These are phyloP conservation scores for Backusella morwellensis DNA, from an alignment of 192 early-diverging fungal genomes.

Conservation along the genomic window DNA sequence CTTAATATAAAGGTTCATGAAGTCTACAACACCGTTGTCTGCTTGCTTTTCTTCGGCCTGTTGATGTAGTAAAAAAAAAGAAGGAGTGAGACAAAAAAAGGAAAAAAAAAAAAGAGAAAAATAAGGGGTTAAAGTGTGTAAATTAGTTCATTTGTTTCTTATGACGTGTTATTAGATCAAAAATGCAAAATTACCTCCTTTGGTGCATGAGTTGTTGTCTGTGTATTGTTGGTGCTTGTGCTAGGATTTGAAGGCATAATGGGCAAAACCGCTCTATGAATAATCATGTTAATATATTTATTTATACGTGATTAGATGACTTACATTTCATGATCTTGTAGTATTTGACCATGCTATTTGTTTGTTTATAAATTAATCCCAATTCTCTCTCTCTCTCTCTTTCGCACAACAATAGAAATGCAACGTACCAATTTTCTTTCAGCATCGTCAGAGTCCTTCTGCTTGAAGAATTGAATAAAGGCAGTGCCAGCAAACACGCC, in stretches of 20 bases:
- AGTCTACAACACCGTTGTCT: constrained; percentile 33
- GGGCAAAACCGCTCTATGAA: not conserved
- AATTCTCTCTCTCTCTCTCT: too few species aligned
- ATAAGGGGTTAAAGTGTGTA: not conserved
- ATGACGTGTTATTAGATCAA: not conserved
- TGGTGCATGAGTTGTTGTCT: not conserved
- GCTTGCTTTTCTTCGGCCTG: constrained; percentile 16
- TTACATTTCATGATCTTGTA: constrained; percentile 14
- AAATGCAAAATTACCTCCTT: constrained; percentile 13
- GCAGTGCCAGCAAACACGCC: constrained; percentile 26
- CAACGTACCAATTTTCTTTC: constrained; percentile 27
- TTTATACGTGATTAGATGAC: not conserved
- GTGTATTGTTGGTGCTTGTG: not conserved
- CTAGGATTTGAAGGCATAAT: not conserved
- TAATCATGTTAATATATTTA: not conserved
- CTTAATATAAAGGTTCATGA: constrained; percentile 94
- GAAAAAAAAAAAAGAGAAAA: not conserved
- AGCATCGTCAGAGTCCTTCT: constrained; percentile 32
- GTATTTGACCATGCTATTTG: constrained; percentile 5
- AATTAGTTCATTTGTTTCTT: not conserved
- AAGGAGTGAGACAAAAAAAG: not conserved
- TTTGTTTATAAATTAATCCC: not conserved
- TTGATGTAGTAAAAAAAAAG: not conserved
- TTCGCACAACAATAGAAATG: not conserved
- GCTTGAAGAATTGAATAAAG: constrained; percentile 39